phyloP scores from a whole-genome alignment of 495 filamentous ascomycete species.

The Hypoxylon perforatum region DNA sequence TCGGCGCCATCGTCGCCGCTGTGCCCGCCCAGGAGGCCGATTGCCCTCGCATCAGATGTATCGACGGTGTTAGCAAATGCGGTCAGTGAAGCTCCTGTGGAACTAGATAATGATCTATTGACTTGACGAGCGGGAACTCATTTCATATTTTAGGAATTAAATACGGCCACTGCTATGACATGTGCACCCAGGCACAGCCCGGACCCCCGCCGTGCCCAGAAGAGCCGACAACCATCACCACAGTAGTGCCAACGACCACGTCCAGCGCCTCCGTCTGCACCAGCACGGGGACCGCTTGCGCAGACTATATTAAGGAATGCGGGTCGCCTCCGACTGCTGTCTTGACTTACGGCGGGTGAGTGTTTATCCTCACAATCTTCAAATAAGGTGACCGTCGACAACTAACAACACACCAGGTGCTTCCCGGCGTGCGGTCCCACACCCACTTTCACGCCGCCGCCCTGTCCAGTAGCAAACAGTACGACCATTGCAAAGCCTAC shows the following conservation, averaged over 20 bases:
- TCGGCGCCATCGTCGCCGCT: conserved; percentile 16
- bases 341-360: conserved; percentile 44
- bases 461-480: conserved; percentile 30
- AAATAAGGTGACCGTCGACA: neutral
- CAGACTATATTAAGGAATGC: conserved; percentile 36
- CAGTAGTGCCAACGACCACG: neutral
- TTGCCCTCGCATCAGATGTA: conserved; percentile 27
- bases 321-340: conserved; percentile 42
- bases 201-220: conserved; percentile 28
- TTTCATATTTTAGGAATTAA: conserved; percentile 25
- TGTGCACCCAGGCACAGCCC: conserved; percentile 27
- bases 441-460: conserved; percentile 38
- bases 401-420: conserved; percentile 32
- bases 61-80: conserved; percentile 31
- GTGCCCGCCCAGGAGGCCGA: conserved; percentile 8
- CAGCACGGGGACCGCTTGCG: conserved; percentile 38
- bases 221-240: neutral
- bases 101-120: neutral
- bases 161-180: conserved; percentile 33
- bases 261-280: conserved; percentile 26
- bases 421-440: conserved; percentile 36
- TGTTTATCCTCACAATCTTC: neutral
- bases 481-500: neutral
- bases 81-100: conserved; percentile 19
- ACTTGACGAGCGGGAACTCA: neutral